These are phyloP conservation scores for Apiospora phragmitis DNA, from an alignment of 2,329 filamentous ascomycete genomes.

Conservation along the genomic window DNA sequence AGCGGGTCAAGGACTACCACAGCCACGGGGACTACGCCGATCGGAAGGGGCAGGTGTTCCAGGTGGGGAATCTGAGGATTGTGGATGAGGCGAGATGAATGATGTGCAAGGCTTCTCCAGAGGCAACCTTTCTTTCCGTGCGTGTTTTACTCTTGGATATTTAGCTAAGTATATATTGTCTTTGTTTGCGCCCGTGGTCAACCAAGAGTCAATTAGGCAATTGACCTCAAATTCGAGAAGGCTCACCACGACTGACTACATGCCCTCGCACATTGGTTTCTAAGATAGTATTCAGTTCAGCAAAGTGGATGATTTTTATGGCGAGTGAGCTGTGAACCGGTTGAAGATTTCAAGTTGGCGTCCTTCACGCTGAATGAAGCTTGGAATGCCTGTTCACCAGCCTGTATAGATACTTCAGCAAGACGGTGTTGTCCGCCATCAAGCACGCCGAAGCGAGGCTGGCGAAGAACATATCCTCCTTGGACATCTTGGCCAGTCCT, in stretches of 20 bases:
- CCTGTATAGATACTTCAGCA: not conserved
- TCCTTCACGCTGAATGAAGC: not conserved
- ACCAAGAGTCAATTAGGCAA: too few species aligned
- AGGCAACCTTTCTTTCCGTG: not conserved
- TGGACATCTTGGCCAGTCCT: not conserved
- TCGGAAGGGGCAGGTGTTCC: conserved; percentile 39
- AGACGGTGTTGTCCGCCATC: not conserved
- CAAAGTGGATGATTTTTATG: too few species aligned
- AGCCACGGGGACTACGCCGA: conserved; percentile 39
- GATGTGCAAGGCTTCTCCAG: not conserved
- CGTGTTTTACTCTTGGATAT: not conserved
- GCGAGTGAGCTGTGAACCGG: too few species aligned
- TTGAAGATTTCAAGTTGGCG: too few species aligned
- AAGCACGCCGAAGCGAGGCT: not conserved
- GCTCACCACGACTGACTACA: too few species aligned
- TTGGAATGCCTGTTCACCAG: not conserved
- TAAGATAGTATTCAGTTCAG: too few species aligned
- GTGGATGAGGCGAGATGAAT: conserved; percentile 36
- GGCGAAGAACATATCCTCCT: not conserved
- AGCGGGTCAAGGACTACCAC: conserved; percentile 42
- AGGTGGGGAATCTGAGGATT: conserved; percentile 39
- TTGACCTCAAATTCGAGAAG: too few species aligned
- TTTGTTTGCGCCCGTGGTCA: not conserved
- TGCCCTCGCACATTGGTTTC: too few species aligned
- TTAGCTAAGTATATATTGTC: not conserved